Evolutionary conservation across 2,329 filamentous ascomycete genomes (phyloP).

Genomic region (Aspergillus latus): DNA sequence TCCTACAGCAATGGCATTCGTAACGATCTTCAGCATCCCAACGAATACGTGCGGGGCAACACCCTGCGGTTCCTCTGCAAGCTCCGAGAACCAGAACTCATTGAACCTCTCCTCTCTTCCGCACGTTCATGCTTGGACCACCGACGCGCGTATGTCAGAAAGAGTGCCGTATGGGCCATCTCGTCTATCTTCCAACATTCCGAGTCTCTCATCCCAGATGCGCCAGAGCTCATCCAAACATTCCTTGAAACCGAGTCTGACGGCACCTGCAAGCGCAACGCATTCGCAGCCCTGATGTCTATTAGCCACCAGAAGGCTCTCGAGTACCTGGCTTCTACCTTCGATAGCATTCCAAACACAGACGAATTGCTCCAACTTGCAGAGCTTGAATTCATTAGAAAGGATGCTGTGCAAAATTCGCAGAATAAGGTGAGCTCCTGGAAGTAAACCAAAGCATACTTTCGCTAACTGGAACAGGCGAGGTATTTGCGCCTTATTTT

Average conservation of each 20-base stretch:
- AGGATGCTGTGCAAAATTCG: conserved; percentile 90
- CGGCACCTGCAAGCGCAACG: conserved; percentile 95
- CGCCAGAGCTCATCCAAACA: conserved; percentile 81
- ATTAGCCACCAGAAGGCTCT: conserved; percentile 94
- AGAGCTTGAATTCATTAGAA: conserved; percentile 95
- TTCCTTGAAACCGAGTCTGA: conserved; percentile 93
- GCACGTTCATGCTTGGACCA: conserved; percentile 91
- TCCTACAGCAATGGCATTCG: conserved; percentile 83
- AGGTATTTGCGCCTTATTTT: conserved; percentile 93
- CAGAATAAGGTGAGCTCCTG: conserved; percentile 74
- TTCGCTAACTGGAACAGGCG: conserved; percentile 56
- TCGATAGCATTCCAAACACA: conserved; percentile 90
- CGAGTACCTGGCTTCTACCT: conserved; percentile 81
- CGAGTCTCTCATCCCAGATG: conserved; percentile 89
- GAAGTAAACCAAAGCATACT: not conserved
- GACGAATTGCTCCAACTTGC: conserved; percentile 92
- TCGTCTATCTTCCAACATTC: conserved; percentile 90
- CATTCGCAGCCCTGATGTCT: conserved; percentile 83
- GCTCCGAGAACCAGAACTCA: conserved; percentile 89
- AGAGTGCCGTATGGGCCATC: conserved; percentile 95
- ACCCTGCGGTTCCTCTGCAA: conserved; percentile 98
- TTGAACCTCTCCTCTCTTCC: conserved; percentile 91
- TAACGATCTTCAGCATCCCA: conserved; percentile 94
- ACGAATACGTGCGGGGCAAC: conserved; percentile 97
- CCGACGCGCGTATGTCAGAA: conserved; percentile 94